Conservation (phyloP, 2,329 filamentous ascomycete species). For the Chrysosporium keratinophilum region DNA sequence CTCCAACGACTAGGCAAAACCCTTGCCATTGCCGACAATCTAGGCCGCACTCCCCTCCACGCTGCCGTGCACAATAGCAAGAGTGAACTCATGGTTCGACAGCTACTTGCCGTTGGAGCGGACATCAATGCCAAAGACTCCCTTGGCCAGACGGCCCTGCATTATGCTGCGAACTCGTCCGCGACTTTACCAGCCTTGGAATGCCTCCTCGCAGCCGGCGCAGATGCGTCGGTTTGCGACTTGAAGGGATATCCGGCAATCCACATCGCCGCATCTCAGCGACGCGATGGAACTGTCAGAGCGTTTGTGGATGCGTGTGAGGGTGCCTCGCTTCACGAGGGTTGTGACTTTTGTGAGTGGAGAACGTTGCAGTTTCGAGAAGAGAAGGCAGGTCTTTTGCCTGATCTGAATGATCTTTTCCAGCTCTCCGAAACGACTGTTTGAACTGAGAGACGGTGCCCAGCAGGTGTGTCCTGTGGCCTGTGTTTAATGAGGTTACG, state of each 20-base stretch:
- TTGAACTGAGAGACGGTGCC: neutral
- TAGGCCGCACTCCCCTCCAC: conserved; percentile 7
- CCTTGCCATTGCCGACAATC: neutral
- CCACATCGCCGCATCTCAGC: conserved; percentile 4
- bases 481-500: neutral
- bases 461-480: neutral
- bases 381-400: neutral
- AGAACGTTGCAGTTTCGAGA: neutral
- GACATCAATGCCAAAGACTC: conserved; percentile 9
- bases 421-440: too few relatives aligned
- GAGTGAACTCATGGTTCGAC: conserved; percentile 6
- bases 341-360: neutral
- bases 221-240: conserved; percentile 3
- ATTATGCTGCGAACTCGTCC: conserved; percentile 6
- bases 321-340: neutral
- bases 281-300: neutral
- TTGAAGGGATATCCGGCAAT: neutral
- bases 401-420: conserved; percentile 6
- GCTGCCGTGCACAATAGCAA: conserved; percentile 2
- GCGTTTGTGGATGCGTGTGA: neutral
- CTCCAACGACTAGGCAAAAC: conserved; percentile 3
- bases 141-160: conserved; percentile 4
- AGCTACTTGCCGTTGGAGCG: neutral
- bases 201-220: conserved; percentile 2
- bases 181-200: neutral